phyloP scores from a whole-genome alignment of 1,284 basidiomycete genomes.

The Cryptococcus sp. region DNA sequence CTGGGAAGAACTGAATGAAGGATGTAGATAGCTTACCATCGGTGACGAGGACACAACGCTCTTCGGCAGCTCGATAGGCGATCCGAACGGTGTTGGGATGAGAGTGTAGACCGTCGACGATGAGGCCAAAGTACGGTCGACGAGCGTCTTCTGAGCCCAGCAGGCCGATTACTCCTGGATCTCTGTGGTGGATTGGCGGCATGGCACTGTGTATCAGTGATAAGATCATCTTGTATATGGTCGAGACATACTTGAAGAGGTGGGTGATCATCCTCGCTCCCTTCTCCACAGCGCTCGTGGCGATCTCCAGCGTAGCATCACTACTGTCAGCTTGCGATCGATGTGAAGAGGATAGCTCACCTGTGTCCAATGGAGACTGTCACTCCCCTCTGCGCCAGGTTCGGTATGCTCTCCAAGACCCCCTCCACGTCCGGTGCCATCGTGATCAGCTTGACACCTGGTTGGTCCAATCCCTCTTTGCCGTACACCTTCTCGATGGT shows the following conservation, averaged over 20 bases:
- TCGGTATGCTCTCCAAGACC: conserved; percentile 62
- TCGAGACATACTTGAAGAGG: conserved; percentile 65
- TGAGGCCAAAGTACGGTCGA: conserved; percentile 78
- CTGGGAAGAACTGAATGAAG: conserved; percentile 10
- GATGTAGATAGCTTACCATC: conserved; percentile 56
- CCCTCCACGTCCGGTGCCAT: conserved; percentile 80
- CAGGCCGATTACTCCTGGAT: conserved; percentile 67
- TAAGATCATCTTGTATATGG: background rate
- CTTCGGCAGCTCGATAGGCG: conserved; percentile 73
- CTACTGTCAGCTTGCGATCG: conserved; percentile 5
- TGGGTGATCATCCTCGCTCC: conserved; percentile 78
- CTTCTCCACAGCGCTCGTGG: conserved; percentile 28
- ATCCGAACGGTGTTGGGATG: conserved; percentile 84
- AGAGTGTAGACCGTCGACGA: conserved; percentile 84
- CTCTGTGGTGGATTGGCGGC: conserved; percentile 39
- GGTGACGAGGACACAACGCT: conserved; percentile 80
- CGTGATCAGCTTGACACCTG: conserved; percentile 60
- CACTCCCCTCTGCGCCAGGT: conserved; percentile 61
- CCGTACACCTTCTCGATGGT: conserved; percentile 72
- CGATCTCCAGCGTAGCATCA: conserved; percentile 35
- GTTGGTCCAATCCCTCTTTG: conserved; percentile 39
- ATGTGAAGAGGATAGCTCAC: conserved; percentile 44
- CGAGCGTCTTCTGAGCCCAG: conserved; percentile 67
- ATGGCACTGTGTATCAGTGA: conserved; percentile 20
- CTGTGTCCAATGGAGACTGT: conserved; percentile 81